Evolutionary conservation across 164 flowering plant genomes (phyloP).

Genomic region (Stephania japonica): DNA sequence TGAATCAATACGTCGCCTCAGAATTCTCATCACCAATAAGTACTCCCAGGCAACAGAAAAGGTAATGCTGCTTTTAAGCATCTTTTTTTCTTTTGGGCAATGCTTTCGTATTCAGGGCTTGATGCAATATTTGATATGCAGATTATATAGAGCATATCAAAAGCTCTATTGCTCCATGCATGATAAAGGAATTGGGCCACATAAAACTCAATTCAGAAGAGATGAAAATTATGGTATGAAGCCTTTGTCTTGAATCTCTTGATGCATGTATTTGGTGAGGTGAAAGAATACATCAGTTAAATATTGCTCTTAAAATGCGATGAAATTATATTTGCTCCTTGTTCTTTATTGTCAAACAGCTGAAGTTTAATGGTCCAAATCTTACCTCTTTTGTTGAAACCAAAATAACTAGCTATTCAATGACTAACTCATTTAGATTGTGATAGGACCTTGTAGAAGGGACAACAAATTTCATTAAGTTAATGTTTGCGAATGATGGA

Average conservation of each 20-base stretch:
- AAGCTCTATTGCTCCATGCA: conserved; percentile 90
- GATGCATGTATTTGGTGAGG: not conserved
- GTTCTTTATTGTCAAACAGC: not conserved
- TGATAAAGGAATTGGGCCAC: conserved; percentile 65
- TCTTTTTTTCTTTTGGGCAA: not conserved
- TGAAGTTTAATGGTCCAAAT: not conserved
- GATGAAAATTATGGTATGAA: conserved; percentile 85
- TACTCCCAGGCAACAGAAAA: conserved; percentile 67
- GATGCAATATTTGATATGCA: conserved; percentile 30
- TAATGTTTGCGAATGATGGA: not conserved
- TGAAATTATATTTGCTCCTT: not conserved
- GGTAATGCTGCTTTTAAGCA: conserved; percentile 30
- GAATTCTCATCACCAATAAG: conserved; percentile 83
- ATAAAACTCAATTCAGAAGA: conserved; percentile 94
- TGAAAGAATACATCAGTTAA: not conserved
- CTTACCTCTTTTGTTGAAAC: not conserved
- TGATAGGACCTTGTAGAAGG: not conserved
- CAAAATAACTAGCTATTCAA: not conserved
- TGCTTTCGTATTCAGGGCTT: not conserved
- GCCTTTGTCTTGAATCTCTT: not conserved
- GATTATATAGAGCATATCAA: conserved; percentile 92
- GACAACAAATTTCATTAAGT: not conserved
- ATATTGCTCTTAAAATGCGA: not conserved
- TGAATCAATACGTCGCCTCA: conserved; percentile 95
- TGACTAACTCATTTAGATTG: not conserved